These are phyloP conservation scores for Pythium scleroteichum DNA, from an alignment of 352 stramenopile species.

Conservation along the genomic window DNA sequence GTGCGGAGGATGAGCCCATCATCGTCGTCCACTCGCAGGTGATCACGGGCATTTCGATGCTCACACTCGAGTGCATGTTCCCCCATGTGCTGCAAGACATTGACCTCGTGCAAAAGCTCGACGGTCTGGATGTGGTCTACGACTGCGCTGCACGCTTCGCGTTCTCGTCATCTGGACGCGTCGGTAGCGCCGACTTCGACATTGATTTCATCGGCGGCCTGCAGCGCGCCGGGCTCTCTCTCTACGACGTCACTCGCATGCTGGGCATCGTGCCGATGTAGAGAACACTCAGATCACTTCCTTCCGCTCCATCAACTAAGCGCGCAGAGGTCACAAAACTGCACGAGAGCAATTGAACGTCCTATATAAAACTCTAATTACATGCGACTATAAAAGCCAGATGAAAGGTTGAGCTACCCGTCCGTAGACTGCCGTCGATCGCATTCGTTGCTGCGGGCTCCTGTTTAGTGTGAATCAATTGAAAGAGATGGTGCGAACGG, in stretches of 20 bases:
- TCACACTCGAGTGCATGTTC: conserved; percentile 28
- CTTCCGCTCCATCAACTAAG: too few species aligned
- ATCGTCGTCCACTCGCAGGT: conserved; percentile 6
- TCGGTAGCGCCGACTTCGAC: conserved; percentile 7
- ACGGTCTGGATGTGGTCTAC: conserved; percentile 18
- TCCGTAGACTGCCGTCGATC: too few species aligned
- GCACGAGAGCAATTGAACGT: too few species aligned
- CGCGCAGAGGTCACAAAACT: too few species aligned
- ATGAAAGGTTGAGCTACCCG: too few species aligned
- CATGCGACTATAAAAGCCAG: too few species aligned
- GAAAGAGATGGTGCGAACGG: not conserved
- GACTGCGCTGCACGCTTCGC: conserved; percentile 4
- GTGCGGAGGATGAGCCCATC: not conserved
- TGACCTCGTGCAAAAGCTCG: conserved; percentile 22
- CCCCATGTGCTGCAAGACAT: conserved; percentile 19
- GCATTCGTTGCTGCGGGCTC: not conserved
- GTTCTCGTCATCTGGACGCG: conserved; percentile 19
- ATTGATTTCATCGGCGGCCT: conserved; percentile 25
- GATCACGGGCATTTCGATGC: conserved; percentile 8
- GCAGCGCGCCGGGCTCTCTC: conserved; percentile 10
- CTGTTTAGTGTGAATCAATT: not conserved
- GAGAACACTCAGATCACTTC: too few species aligned
- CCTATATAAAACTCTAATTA: too few species aligned
- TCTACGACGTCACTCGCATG: conserved; percentile 7
- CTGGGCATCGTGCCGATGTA: conserved; percentile 9